Conservation (phyloP, 805 yeast genomes). For the Lipomyces japonicus region DNA sequence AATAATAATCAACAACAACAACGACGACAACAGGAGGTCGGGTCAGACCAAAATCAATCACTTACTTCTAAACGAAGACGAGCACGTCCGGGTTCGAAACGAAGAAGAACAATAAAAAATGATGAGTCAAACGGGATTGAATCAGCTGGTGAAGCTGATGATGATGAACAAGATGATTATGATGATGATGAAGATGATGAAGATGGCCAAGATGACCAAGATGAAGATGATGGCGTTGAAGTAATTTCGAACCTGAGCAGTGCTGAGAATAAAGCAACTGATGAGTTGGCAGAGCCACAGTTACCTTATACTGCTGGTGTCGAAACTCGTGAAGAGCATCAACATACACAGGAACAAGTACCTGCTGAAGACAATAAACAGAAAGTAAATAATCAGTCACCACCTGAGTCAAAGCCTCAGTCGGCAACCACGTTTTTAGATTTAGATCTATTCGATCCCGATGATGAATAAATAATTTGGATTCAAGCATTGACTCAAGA, state of each 20-base stretch:
- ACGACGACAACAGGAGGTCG: background rate
- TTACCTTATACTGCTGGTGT: constrained; percentile 11
- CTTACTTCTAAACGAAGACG: background rate
- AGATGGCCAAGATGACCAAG: background rate
- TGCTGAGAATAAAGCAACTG: background rate
- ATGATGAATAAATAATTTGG: constrained; percentile 33
- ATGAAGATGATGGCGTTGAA: constrained; percentile 7
- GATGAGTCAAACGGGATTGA: background rate
- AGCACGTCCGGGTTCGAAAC: background rate
- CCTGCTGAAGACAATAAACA: constrained; percentile 2
- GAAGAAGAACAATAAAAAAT: background rate
- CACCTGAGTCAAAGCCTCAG: too few species aligned
- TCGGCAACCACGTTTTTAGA: constrained; percentile 30
- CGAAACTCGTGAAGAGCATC: constrained; percentile 15
- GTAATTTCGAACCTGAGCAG: background rate
- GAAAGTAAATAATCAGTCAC: too few species aligned
- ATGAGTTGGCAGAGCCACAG: background rate
- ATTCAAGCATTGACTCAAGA: too few species aligned
- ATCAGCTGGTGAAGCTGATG: background rate
- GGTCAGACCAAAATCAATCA: too few species aligned
- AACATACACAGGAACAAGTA: background rate
- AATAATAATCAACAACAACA: background rate
- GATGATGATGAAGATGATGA: constrained; percentile 3
- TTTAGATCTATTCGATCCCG: constrained; percentile 40
- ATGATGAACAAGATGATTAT: constrained; percentile 1